Evolutionary conservation across 495 filamentous ascomycete species (phyloP), one percentile per base, ranked within the genome.

Genomic region (Penicillium goetzii): DNA sequence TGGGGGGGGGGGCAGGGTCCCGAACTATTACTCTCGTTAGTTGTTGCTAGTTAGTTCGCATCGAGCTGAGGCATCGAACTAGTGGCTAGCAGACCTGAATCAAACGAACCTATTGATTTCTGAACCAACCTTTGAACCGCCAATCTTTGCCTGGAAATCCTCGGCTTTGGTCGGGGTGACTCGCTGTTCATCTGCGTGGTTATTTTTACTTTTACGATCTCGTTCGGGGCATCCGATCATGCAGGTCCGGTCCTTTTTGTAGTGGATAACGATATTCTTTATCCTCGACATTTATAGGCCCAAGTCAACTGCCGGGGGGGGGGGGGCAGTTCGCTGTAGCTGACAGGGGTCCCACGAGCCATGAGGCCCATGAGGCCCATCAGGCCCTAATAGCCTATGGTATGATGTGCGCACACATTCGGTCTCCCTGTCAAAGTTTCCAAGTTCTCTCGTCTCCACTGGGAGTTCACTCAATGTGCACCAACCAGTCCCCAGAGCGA

Each of bases 341-440:
- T 53, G 58, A 60, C 62, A 60, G 36, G 62, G 59, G 59, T 58
- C 47, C 67, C 67, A 66, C 66, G 63, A 69, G 63, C 56, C 49
- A 49, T 41, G 40, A 47, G 52, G 43, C 45, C 53, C 34, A 11
- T 11, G 9, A 11, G 49, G 54, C 33, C 52, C 43, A n/a, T 25
- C 14, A 40, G 17, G 23, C 21, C 34, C 34, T 15, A 11, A 17
- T 38, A 23, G 41, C n/a, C n/a, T n/a, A n/a, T n/a, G n/a, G n/a
- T n/a, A n/a, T n/a, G n/a, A n/a, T n/a, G n/a, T n/a, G 45, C 12
- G 11, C 45, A 25, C 17, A 8, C 40, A n/a, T n/a, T n/a, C n/a
- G 40, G 6, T 32, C 47, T 19, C 3, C 41, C 34, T 45, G 21
- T 55, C 50, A 26, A 60, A 56, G 30, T n/a, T 47, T 43, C 43